A percentile compares a stretch with the other conserved stretches of the same genome.
Conservation (phyloP, 1,284 basidiomycete genomes). For the Ustilago tritici region DNA sequence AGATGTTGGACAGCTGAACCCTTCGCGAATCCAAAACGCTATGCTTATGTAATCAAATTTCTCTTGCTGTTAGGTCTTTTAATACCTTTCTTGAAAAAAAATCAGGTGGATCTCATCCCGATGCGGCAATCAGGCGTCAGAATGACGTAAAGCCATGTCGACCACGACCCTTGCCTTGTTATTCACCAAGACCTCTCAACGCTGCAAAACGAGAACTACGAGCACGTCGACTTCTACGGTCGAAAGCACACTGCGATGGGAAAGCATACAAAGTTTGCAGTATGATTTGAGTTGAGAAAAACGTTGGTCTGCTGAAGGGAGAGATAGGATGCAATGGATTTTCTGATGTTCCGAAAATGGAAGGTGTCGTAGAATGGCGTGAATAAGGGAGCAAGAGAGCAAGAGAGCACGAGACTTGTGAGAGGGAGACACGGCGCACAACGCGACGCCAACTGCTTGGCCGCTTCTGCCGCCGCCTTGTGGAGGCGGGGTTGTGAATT, state of each 20-base stretch:
- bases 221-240: too few relatives aligned
- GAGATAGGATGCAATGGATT: neutral
- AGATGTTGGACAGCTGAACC: constrained; percentile 8
- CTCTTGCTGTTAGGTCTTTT: neutral
- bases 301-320: neutral
- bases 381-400: neutral
- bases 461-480: neutral
- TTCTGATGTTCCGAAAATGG: neutral
- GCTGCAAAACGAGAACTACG: too few relatives aligned
- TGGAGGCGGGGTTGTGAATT: neutral
- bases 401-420: neutral
- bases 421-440: constrained; percentile 1
- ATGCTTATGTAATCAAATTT: constrained; percentile 3
- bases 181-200: too few relatives aligned
- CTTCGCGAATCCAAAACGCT: neutral
- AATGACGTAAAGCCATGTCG: neutral
- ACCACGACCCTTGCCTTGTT: neutral
- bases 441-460: constrained; percentile 2
- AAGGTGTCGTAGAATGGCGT: neutral
- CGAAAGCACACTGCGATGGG: too few relatives aligned
- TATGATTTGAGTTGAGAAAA: neutral
- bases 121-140: neutral
- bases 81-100: neutral
- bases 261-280: neutral
- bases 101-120: neutral